phyloP scores from a whole-genome alignment of 768 basidiomycete species.

The Vararia minispora region DNA sequence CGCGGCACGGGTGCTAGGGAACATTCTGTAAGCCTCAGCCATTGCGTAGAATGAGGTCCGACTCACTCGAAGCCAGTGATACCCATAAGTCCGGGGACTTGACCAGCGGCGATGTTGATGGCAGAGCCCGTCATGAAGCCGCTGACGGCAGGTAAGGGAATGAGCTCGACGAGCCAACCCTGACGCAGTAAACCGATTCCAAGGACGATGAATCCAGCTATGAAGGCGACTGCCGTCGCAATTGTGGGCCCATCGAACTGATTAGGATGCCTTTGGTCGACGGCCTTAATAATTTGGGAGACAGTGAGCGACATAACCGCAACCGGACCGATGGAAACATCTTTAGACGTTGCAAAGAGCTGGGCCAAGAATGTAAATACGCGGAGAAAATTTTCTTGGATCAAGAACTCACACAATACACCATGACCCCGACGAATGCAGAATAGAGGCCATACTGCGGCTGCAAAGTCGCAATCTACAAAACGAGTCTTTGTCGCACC shows the following conservation, averaged over 20 bases:
- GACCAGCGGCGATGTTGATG: conserved; percentile 78
- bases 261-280: conserved; percentile 42
- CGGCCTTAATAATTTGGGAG: conserved; percentile 64
- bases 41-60: not conserved
- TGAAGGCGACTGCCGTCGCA: conserved; percentile 73
- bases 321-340: conserved; percentile 98
- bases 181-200: conserved; percentile 81
- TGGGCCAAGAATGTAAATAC: conserved; percentile 18
- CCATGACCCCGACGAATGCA: conserved; percentile 77
- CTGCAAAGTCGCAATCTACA: conserved; percentile 72
- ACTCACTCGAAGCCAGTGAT: conserved; percentile 74
- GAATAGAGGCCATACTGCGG: conserved; percentile 91
- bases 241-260: conserved; percentile 62
- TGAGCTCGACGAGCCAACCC: conserved; percentile 95
- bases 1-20: conserved; percentile 64
- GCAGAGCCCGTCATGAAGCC: conserved; percentile 99
- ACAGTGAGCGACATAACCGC: conserved; percentile 95
- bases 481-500: not conserved
- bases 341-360: conserved; percentile 96
- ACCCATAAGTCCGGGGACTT: conserved; percentile 86
- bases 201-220: conserved; percentile 86
- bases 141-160: conserved; percentile 73
- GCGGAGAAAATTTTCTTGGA: not conserved
- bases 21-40: conserved; percentile 5
- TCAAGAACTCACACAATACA: conserved; percentile 58